Evolutionary conservation across 306 rosid genomes (phyloP), one percentile per base, ranked within the genome.

Genomic region (Rosa persica): DNA sequence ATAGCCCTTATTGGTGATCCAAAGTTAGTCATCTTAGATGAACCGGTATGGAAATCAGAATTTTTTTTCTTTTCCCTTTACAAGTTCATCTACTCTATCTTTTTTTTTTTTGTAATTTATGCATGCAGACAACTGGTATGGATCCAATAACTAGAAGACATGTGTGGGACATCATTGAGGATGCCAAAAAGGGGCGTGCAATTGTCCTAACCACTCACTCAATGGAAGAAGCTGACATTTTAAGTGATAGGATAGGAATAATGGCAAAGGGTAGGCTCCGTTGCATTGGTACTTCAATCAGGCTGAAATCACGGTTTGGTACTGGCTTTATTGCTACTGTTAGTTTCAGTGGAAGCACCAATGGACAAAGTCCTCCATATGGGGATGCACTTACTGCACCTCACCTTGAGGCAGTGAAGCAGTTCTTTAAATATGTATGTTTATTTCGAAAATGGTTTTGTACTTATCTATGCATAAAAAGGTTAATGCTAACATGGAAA

Each of bases 121-220:
- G 68, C 72, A 13, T 78, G 49, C 80, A 94, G 98, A 92, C 98
- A 77, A 90, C 98, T 52, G 97, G 98, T 70, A 90, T 88, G 95
- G 98, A 94, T 88, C 97, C 98, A 79, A 88, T 94, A 83, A 90
- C 98, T 64, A 92, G 98, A 83, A 90, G 98, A 80, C 97, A 92
- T 76, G 93, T 94, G 25, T 94, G 98, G 98, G 95, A 94, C 87
- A 94, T 94, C 60, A 92, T 94, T 23, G 92, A 89, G 80, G 80
- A 85, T 78, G 97, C 98, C 5, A 94, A 94, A 83, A 89, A 42
- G 78, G 97, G 97, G 72, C 93, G 98, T 3, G 92, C 93, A 40
- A 89, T 95, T 86, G 81, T 95, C 77, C 91, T 92, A 70, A 95
- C 97, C 65, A 95, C 98, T 44, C 98, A 95, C 81, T 94, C 98